Evolutionary conservation across 2,329 filamentous ascomycete species (phyloP).

Genomic region (Phyllosticta citriasiana): DNA sequence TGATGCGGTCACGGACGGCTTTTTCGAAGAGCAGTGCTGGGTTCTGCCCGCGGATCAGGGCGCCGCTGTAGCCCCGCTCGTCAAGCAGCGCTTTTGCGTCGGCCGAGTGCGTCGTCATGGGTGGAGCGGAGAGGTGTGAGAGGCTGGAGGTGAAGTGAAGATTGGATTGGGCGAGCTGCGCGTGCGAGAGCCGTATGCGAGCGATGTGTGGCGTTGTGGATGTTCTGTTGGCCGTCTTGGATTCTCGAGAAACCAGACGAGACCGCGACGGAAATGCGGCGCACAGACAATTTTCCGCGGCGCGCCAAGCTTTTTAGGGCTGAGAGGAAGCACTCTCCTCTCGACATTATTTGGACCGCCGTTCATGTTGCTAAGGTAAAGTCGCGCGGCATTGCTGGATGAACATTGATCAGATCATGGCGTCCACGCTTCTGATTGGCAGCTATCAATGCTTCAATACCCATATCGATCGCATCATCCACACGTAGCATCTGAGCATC

Average conservation of each 20-base stretch:
- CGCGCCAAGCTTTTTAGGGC: slow-evolving; percentile 4
- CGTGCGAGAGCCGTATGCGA: no score
- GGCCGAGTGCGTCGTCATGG: slow-evolving; percentile 54
- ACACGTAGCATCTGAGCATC: no score
- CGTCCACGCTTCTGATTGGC: no score
- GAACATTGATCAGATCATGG: no score
- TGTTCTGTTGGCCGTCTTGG: not conserved
- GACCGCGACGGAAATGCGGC: not conserved
- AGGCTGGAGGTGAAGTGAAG: not conserved
- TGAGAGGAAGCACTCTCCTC: not conserved
- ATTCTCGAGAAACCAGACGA: not conserved
- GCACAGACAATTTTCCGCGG: not conserved
- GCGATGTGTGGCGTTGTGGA: not conserved
- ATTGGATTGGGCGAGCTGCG: not conserved
- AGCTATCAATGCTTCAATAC: no score
- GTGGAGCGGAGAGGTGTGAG: slow-evolving; percentile 1
- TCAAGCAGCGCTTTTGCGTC: slow-evolving; percentile 73
- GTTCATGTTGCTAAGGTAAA: no score
- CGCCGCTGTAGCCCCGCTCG: slow-evolving; percentile 70
- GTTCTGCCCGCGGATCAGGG: slow-evolving; percentile 80
- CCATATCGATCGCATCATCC: no score
- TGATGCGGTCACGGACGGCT: slow-evolving; percentile 87
- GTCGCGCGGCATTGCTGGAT: no score
- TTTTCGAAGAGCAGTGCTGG: slow-evolving; percentile 95
- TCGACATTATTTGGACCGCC: no score